phyloP scores from a whole-genome alignment of 345 rosid species.

The Moricandia arvensis region DNA sequence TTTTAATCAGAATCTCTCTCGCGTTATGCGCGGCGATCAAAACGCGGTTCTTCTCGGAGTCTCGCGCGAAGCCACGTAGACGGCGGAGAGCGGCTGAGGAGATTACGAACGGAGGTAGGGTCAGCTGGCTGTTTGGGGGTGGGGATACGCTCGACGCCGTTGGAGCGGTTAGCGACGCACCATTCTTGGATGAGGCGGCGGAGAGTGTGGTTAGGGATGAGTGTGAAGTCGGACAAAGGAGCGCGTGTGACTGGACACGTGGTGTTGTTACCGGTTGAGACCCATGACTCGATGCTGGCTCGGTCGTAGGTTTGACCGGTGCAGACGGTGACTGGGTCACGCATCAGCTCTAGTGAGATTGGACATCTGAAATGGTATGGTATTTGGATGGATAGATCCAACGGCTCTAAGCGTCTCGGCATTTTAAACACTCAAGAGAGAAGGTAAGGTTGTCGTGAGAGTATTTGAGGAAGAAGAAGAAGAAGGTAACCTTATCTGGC shows the following conservation, averaged over 20 bases:
- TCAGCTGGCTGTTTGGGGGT: constrained; percentile 97
- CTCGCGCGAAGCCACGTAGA: constrained; percentile 78
- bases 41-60: constrained; percentile 75
- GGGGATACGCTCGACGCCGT: constrained; percentile 80
- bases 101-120: constrained; percentile 57
- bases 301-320: constrained; percentile 90
- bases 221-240: constrained; percentile 41
- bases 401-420: constrained; percentile 31
- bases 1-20: constrained; percentile 35
- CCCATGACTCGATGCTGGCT: constrained; percentile 75
- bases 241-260: constrained; percentile 71
- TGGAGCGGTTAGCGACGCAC: constrained; percentile 69
- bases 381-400: constrained; percentile 37
- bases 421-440: constrained; percentile 9
- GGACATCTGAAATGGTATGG: constrained; percentile 73
- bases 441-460: neutral
- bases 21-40: constrained; percentile 63
- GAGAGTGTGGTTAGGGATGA: constrained; percentile 77
- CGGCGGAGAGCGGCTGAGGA: constrained; percentile 66
- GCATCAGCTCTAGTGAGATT: constrained; percentile 73
- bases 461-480: constrained; percentile 5
- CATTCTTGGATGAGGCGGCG: constrained; percentile 81
- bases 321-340: constrained; percentile 72
- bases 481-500: constrained; percentile 24
- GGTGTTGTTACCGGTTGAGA: constrained; percentile 50